Percentiles rank a stretch among this genome's conserved stretches.
Conservation (phyloP, 2,329 filamentous ascomycete genomes). For the Xylaria polymorpha region DNA sequence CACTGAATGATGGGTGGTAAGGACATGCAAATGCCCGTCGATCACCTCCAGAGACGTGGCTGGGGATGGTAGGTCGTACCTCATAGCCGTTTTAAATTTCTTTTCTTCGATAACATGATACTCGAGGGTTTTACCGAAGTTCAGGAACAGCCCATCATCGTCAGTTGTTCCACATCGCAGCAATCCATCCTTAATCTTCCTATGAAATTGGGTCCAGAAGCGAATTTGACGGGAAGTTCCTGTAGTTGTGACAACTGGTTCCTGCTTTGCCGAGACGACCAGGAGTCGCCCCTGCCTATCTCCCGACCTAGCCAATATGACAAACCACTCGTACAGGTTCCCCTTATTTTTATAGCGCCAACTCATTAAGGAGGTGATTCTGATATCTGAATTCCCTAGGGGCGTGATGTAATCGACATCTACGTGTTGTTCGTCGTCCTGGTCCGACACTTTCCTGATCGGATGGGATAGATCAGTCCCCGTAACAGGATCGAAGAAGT, state of each 20-base stretch:
- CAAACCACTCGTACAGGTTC: constrained; percentile 71
- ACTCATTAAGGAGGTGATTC: constrained; percentile 70
- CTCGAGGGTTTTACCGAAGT: constrained; percentile 64
- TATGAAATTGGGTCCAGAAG: constrained; percentile 62
- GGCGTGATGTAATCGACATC: constrained; percentile 63
- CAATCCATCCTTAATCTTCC: constrained; percentile 60
- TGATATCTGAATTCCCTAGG: constrained; percentile 67
- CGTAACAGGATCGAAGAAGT: constrained; percentile 67
- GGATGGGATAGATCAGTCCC: constrained; percentile 64
- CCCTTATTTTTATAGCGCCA: constrained; percentile 70
- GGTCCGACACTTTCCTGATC: constrained; percentile 40
- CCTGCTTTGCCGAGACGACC: constrained; percentile 62
- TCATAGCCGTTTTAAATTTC: constrained; percentile 61
- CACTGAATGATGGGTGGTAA: constrained; percentile 67
- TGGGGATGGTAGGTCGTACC: constrained; percentile 63
- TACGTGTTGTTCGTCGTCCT: constrained; percentile 49
- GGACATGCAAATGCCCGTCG: constrained; percentile 61
- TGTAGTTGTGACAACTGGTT: constrained; percentile 40
- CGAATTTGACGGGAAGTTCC: constrained; percentile 53
- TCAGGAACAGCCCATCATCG: constrained; percentile 66
- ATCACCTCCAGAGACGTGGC: constrained; percentile 62
- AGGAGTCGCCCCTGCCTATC: constrained; percentile 62
- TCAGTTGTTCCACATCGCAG: constrained; percentile 68
- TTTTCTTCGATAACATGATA: constrained; percentile 69
- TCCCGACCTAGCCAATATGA: constrained; percentile 63